phyloP scores from a whole-genome alignment of 306 rosid species.

The Cyclanthera cordifolia region DNA sequence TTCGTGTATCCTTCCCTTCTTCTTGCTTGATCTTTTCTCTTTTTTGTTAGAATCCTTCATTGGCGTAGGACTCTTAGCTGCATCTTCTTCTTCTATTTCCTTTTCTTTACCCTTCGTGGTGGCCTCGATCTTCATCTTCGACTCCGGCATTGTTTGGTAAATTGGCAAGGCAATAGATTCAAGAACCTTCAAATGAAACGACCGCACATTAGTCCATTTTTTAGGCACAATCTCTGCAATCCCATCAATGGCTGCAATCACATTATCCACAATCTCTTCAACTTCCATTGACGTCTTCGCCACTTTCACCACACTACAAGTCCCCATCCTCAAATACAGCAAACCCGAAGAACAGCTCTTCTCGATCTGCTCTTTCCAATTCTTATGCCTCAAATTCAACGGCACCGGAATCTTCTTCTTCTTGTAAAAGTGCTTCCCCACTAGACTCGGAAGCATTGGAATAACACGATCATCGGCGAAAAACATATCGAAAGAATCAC shows the following conservation, averaged over 20 bases:
- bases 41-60: background rate
- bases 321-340: conserved; percentile 50
- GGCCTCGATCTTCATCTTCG: conserved; percentile 46
- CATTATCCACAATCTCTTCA: conserved; percentile 38
- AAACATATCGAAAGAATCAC: conserved; percentile 50
- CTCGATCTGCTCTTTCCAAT: conserved; percentile 29
- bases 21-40: conserved; percentile 27
- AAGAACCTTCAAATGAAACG: conserved; percentile 60
- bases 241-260: conserved; percentile 39
- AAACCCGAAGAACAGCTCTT: conserved; percentile 31
- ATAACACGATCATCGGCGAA: conserved; percentile 50
- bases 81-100: background rate
- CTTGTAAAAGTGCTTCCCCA: conserved; percentile 72
- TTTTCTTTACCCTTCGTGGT: background rate
- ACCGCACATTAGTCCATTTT: conserved; percentile 66
- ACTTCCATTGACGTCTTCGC: conserved; percentile 24
- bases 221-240: conserved; percentile 45
- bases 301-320: conserved; percentile 66
- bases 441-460: conserved; percentile 33
- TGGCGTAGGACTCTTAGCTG: background rate
- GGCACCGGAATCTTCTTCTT: conserved; percentile 76
- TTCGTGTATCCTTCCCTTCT: conserved; percentile 68
- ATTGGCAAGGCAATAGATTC: conserved; percentile 58
- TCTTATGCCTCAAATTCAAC: conserved; percentile 46
- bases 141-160: conserved; percentile 50